Base-by-base conservation (phyloP, 2,329 filamentous ascomycete species). In the Colletotrichum spaethianum region DNA sequence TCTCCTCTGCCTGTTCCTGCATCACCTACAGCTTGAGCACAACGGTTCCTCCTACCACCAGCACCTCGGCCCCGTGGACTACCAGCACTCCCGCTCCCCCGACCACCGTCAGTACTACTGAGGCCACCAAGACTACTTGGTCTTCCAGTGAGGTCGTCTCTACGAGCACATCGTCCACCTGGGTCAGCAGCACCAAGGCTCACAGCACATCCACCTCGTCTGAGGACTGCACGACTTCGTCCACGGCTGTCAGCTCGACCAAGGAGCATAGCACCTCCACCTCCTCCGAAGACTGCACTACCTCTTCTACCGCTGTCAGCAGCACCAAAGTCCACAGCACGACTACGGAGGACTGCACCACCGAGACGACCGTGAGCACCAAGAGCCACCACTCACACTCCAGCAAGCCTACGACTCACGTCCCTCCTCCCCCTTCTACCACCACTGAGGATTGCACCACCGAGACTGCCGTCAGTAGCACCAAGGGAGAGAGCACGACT, bases 1-100 rank as follows among this genome's bases (percentile, higher is more conserved):
- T 79, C 53, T 79, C 76, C 74, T 83, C 82, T 52, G 81, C 80
- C 55, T 83, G 82, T 78, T 82, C 81, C 7, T 83, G 81, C 77
- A 76, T 82, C 75, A 78, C 79, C 67, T 82, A 83, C 75, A 57
- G 33, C 55, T 31, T 72, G 23, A 73, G 46, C 33, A 62, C 26
- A 48, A 72, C 68, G 8, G 61, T 61, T 8, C 50, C 67, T 18
- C 46, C 31, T 28, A 70, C 65, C 23, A 72, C 57, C 12, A 64
- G 40, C 42, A 59, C 48, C 18, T 44, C 65, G 7, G 36, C 33
- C 18, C 59, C 20, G 6, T 38, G 31, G 33, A 44, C 48, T 18
- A 62, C 36, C n/a, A 69, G 66, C 60, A 60, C 38, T 11, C 26
- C 64, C 4, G 23, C 64, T 11, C 50, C 64, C 11, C 31, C 26